Evolutionary conservation across 768 basidiomycete genomes (phyloP).

Genomic region (Suillus spraguei): DNA sequence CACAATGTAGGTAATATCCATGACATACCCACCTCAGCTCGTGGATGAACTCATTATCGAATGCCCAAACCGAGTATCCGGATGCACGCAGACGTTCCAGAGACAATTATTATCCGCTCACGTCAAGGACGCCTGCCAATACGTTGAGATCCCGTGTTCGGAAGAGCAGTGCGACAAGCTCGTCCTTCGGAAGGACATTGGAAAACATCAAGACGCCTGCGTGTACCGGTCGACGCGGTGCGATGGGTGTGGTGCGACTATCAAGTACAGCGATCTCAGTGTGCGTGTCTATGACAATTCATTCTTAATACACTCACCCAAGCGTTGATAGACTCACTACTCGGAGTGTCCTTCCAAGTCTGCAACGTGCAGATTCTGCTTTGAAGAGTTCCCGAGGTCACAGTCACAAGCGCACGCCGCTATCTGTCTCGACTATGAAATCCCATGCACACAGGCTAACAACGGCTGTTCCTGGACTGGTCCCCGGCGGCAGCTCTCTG

Average conservation of each 20-base stretch:
- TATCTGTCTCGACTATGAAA: constrained; percentile 40
- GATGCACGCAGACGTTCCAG: constrained; percentile 67
- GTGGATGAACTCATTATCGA: constrained; percentile 82
- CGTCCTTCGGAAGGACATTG: constrained; percentile 48
- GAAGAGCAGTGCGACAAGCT: constrained; percentile 46
- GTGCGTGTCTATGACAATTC: constrained; percentile 31
- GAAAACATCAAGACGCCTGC: constrained; percentile 44
- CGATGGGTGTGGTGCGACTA: constrained; percentile 37
- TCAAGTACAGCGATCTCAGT: constrained; percentile 39
- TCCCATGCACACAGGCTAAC: constrained; percentile 47
- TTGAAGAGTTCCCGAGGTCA: constrained; percentile 36
- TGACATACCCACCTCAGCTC: constrained; percentile 47
- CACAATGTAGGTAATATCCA: constrained; percentile 8
- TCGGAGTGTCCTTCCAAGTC: constrained; percentile 40
- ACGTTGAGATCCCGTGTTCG: constrained; percentile 53
- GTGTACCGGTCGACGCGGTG: constrained; percentile 40
- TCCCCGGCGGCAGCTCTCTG: constrained; percentile 35
- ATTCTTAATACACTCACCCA: constrained; percentile 11
- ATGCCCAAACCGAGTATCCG: constrained; percentile 60
- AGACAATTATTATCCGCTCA: constrained; percentile 67
- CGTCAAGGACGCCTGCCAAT: constrained; percentile 62
- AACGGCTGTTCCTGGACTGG: constrained; percentile 62
- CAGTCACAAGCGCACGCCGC: constrained; percentile 36
- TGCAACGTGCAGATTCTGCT: constrained; percentile 45
- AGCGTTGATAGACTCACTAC: constrained; percentile 38